Conservation (phyloP, 345 rosid species). For the Raphanus sativus region DNA sequence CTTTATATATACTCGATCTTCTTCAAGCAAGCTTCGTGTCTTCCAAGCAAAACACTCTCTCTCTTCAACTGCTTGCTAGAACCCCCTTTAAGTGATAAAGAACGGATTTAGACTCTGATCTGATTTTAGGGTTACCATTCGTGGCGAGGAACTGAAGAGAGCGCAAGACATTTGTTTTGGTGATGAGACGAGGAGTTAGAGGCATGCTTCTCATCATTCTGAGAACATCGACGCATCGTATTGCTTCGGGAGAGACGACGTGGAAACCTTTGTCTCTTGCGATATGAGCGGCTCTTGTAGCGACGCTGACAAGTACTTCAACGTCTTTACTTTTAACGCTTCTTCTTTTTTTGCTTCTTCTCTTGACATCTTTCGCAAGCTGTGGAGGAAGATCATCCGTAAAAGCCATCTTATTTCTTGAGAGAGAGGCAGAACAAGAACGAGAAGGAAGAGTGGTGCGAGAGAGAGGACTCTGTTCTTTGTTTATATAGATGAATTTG, state of each 20-base stretch:
- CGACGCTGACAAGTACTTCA: background rate
- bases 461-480: too few species aligned
- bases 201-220: constrained; percentile 19
- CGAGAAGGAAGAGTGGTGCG: too few species aligned
- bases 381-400: constrained; percentile 20
- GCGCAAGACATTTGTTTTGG: background rate
- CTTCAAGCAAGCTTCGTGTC: background rate
- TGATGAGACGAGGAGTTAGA: background rate
- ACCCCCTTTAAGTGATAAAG: constrained; percentile 6
- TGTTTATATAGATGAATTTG: background rate
- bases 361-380: background rate
- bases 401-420: background rate
- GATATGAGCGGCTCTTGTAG: constrained; percentile 12
- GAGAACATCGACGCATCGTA: constrained; percentile 5
- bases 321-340: background rate
- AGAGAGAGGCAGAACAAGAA: background rate
- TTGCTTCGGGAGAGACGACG: constrained; percentile 30
- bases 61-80: constrained; percentile 6
- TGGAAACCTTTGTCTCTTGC: constrained; percentile 25
- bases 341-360: background rate
- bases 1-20: background rate
- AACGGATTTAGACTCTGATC: constrained; percentile 5
- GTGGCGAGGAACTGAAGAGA: background rate
- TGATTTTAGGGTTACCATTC: constrained; percentile 33
- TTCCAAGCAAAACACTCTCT: background rate